Evolutionary conservation across 495 filamentous ascomycete genomes (phyloP), one percentile per base, ranked within the genome.

Genomic region (Xylaria curta): DNA sequence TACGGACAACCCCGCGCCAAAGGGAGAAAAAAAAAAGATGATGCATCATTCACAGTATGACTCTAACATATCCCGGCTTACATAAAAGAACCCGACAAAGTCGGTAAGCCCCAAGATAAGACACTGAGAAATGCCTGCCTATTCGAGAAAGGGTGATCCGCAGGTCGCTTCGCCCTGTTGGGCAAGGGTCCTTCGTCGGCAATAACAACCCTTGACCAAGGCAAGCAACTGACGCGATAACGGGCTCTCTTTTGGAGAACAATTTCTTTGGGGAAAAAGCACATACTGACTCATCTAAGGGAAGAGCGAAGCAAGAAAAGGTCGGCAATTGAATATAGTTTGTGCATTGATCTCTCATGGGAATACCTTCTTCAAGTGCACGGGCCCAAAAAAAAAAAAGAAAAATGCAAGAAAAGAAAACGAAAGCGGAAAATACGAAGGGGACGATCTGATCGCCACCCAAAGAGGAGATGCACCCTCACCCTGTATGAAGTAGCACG

Each of bases 71-170:
- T 36, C 54, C 54, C 54, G 9, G 54, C 54, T 59, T 36, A n/a
- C 13, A 36, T 59, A 36, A 26, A 31, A 31, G 1, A 38, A 33
- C 6, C 60, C 60, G 38, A 17, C 21, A 7, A 10, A 21, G 60
- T 19, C 38, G 38, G 60, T 28, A 63, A 63, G 60, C 38, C 36
- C 36, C 60, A 42, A 67, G 65, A 67, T 67, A 67, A 67, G 65
- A 54, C 47, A 28, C 4, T 44, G 65, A 56, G 33, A n/a, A n/a
- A 56, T 67, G 65, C 65, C 65, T 67, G 65, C 65, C 65, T 67
- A 67, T 67, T 67, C 49, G 65, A 67, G 65, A 56, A 54, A 67
- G 49, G 33, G 49, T 67, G 65, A 67, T 67, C 65, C 65, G 65
- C 49, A 42, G 31, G 7, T 28, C 31, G 63, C 64, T n/a, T 46